phyloP scores from a whole-genome alignment of 2,329 filamentous ascomycete genomes.

The Bipolaris sorokiniana region DNA sequence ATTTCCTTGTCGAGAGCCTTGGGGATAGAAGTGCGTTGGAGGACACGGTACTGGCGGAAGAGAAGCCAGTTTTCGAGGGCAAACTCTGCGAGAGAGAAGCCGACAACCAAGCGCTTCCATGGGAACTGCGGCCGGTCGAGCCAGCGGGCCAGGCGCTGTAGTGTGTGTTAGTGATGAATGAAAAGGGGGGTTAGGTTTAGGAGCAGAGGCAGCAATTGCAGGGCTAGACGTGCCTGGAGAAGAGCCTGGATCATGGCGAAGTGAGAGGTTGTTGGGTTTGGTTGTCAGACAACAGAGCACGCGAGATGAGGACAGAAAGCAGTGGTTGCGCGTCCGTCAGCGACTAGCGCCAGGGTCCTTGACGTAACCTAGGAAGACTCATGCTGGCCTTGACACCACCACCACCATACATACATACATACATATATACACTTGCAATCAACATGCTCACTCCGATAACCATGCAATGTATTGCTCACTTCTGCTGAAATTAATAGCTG shows the following conservation, averaged over 20 bases:
- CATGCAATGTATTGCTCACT: too few relatives aligned
- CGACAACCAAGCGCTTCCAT: constrained; percentile 95
- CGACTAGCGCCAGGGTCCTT: constrained; percentile 17
- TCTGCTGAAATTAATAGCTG: too few relatives aligned
- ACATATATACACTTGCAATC: too few relatives aligned
- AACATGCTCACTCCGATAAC: too few relatives aligned
- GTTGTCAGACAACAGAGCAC: constrained; percentile 14
- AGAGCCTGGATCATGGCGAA: constrained; percentile 48
- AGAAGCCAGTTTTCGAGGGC: constrained; percentile 89
- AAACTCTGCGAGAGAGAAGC: constrained; percentile 92
- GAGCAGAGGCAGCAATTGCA: neutral
- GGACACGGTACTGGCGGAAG: constrained; percentile 84
- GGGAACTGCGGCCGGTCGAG: constrained; percentile 93
- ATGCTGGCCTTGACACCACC: neutral
- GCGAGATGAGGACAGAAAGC: constrained; percentile 35
- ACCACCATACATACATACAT: neutral
- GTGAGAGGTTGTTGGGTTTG: constrained; percentile 14
- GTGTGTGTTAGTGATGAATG: constrained; percentile 15
- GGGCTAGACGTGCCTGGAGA: constrained; percentile 34
- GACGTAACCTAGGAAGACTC: neutral
- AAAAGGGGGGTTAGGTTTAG: too few relatives aligned
- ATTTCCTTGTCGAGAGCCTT: constrained; percentile 89
- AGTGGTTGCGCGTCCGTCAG: constrained; percentile 10
- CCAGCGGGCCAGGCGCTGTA: constrained; percentile 74
- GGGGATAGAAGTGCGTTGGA: constrained; percentile 79